Conservation (phyloP, 176 grass and related monocot genomes). For the Musa troglodytarum region DNA sequence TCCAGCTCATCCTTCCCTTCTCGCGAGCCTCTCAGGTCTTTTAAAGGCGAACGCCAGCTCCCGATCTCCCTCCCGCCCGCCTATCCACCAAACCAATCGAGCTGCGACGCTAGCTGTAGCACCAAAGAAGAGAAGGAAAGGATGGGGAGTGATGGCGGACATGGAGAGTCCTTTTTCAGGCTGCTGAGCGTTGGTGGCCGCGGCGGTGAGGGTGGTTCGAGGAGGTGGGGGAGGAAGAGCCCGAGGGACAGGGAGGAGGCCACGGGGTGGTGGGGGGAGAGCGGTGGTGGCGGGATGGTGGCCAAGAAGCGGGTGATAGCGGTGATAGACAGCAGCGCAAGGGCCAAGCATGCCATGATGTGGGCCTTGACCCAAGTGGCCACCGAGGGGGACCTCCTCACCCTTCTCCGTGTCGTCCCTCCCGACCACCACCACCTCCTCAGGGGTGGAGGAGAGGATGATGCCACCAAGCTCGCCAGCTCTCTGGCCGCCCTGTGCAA, state of each 20-base stretch:
- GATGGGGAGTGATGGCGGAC: conserved; percentile 33
- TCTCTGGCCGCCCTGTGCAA: conserved; percentile 86
- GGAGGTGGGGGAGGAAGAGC: conserved; percentile 67
- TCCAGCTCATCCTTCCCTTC: no score
- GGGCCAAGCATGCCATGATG: conserved; percentile 98
- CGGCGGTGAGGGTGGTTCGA: conserved; percentile 35
- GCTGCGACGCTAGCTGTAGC: no score
- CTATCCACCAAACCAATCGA: no score
- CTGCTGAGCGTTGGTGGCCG: conserved; percentile 53
- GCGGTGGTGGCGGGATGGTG: conserved; percentile 19
- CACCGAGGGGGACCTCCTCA: conserved; percentile 79
- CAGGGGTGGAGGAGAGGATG: conserved; percentile 25
- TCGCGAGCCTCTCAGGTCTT: no score
- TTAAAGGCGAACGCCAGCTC: no score
- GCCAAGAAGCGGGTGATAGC: conserved; percentile 92
- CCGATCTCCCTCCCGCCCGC: no score
- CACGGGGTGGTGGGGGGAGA: conserved; percentile 13
- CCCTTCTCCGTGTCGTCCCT: conserved; percentile 74
- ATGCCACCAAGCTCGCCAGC: conserved; percentile 50
- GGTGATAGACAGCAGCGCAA: conserved; percentile 62
- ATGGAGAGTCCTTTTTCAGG: conserved; percentile 61
- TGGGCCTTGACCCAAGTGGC: conserved; percentile 95
- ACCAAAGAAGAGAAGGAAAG: neutral
- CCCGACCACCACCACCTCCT: neutral
- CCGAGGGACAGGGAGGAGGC: conserved; percentile 18